A percentile compares a stretch with the other conserved stretches of the same genome.
These are phyloP conservation scores for Trifolium pratense DNA, from an alignment of 306 rosid species.

Conservation along the genomic window DNA sequence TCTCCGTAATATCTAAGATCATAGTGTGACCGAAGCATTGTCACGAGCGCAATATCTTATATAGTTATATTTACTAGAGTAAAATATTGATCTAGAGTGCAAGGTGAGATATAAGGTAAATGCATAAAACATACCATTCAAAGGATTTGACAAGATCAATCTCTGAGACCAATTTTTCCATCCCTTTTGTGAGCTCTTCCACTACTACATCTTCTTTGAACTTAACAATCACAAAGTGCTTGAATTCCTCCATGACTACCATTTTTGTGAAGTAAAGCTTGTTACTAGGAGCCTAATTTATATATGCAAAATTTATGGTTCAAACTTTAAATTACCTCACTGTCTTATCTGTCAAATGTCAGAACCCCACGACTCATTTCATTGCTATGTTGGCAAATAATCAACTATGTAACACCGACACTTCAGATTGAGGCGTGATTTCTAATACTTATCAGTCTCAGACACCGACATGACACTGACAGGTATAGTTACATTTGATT, in stretches of 20 bases:
- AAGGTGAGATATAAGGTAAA: neutral
- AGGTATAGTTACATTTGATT: neutral
- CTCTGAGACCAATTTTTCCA: constrained; percentile 75
- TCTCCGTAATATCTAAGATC: neutral
- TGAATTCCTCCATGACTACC: constrained; percentile 71
- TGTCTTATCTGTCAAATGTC: constrained; percentile 47
- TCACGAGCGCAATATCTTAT: neutral
- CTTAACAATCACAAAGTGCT: constrained; percentile 84
- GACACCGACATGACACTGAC: no score
- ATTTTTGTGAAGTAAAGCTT: constrained; percentile 40
- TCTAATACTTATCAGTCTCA: no score
- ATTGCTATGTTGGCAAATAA: constrained; percentile 39
- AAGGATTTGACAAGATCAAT: constrained; percentile 79
- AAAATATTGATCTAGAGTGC: neutral
- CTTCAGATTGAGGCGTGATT: no score
- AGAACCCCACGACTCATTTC: constrained; percentile 50
- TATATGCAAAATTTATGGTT: constrained; percentile 41
- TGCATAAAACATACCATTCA: constrained; percentile 62
- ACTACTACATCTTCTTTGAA: constrained; percentile 76
- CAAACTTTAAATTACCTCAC: constrained; percentile 43
- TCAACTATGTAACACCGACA: constrained; percentile 20
- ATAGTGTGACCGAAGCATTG: neutral
- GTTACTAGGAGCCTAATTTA: constrained; percentile 43
- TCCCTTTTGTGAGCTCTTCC: constrained; percentile 72
- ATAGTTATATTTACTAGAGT: neutral